Evolutionary conservation across 2,329 filamentous ascomycete species (phyloP).

Genomic region (Alternaria metachromatica): DNA sequence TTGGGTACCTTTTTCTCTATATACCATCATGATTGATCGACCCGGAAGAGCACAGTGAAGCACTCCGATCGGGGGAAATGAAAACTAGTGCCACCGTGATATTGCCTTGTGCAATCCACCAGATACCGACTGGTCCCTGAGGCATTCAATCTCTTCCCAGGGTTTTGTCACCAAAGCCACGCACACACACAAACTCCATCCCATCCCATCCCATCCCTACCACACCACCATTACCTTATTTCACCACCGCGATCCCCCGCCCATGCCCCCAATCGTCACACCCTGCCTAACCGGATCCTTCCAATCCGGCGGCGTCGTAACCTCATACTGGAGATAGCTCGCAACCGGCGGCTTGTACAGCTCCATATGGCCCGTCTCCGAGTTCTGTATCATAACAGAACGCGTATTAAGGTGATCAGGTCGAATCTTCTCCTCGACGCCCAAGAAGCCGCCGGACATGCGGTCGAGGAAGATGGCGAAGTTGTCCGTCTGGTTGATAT

Average conservation of each 20-base stretch:
- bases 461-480: conserved; percentile 47
- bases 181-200: neutral
- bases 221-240: neutral
- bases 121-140: neutral
- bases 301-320: conserved; percentile 41
- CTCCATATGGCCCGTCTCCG: conserved; percentile 30
- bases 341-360: conserved; percentile 33
- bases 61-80: neutral
- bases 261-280: conserved; percentile 22
- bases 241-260: conserved; percentile 5
- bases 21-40: neutral
- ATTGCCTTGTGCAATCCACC: neutral
- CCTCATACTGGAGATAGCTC: conserved; percentile 40
- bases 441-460: conserved; percentile 53
- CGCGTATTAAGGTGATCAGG: conserved; percentile 41
- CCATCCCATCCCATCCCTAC: neutral
- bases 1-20: neutral
- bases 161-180: neutral
- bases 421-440: conserved; percentile 37
- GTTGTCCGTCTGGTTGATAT: conserved; percentile 45
- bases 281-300: conserved; percentile 27
- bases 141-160: neutral
- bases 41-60: neutral
- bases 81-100: neutral
- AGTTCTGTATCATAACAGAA: conserved; percentile 22